phyloP scores from a whole-genome alignment of 768 basidiomycete species.

The Dentipellis sp. region DNA sequence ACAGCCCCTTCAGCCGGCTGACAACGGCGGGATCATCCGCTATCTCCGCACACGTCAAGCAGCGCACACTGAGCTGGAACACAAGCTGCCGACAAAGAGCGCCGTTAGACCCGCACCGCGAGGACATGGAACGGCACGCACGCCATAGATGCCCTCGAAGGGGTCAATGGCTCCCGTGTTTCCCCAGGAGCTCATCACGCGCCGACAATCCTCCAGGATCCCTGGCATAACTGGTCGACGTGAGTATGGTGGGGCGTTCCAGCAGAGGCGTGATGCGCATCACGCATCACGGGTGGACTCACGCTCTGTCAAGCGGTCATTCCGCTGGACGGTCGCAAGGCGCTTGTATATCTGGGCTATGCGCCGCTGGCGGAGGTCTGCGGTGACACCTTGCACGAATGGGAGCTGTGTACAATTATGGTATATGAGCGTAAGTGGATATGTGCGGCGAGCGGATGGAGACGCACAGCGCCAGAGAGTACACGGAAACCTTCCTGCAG shows the following conservation, averaged over 20 bases:
- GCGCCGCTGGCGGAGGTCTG: slow-evolving; percentile 52
- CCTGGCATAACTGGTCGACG: slow-evolving; percentile 45
- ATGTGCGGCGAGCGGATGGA: not conserved
- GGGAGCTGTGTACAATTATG: slow-evolving; percentile 42
- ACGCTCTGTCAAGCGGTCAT: slow-evolving; percentile 53
- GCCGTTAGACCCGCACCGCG: not conserved
- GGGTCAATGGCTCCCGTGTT: slow-evolving; percentile 57
- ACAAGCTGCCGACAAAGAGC: slow-evolving; percentile 29
- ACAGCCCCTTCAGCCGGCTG: slow-evolving; percentile 50
- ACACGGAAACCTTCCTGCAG: slow-evolving; percentile 74
- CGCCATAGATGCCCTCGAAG: slow-evolving; percentile 62
- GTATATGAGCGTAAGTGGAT: not conserved
- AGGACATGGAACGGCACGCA: slow-evolving; percentile 20
- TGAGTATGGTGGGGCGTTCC: not conserved
- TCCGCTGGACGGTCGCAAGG: slow-evolving; percentile 51
- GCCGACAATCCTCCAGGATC: slow-evolving; percentile 56
- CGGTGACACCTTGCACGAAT: slow-evolving; percentile 66
- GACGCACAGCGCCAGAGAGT: slow-evolving; percentile 66
- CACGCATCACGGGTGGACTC: slow-evolving; percentile 22
- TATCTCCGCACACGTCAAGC: slow-evolving; percentile 58
- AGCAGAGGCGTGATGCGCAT: slow-evolving; percentile 6
- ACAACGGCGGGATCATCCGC: slow-evolving; percentile 57
- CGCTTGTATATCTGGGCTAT: slow-evolving; percentile 66
- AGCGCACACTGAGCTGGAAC: slow-evolving; percentile 67
- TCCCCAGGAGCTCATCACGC: slow-evolving; percentile 58